Conservation (phyloP, 768 basidiomycete species). For the Pisolithus microcarpus region DNA sequence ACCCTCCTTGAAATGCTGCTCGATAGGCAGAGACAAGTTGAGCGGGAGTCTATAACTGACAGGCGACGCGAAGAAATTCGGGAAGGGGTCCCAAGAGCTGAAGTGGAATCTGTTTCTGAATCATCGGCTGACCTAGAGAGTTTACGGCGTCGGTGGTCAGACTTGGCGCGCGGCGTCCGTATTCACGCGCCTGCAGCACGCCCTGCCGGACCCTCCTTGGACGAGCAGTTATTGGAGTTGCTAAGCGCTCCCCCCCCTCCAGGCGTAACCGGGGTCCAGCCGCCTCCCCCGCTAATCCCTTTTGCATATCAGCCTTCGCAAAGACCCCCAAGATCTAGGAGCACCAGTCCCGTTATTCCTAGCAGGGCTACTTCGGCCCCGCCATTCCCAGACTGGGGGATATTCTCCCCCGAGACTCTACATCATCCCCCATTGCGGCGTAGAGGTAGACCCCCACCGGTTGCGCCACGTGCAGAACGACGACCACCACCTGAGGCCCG, state of each 20-base stretch:
- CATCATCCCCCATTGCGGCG: conserved; percentile 7
- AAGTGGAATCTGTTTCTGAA: conserved; percentile 23
- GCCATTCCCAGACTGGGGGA: conserved; percentile 16
- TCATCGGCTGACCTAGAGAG: conserved; percentile 23
- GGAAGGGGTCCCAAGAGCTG: background rate
- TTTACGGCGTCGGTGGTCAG: conserved; percentile 21
- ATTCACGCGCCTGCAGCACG: conserved; percentile 40
- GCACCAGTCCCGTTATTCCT: conserved; percentile 30
- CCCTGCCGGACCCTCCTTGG: conserved; percentile 44
- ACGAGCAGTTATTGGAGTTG: conserved; percentile 55
- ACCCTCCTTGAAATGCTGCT: conserved; percentile 13
- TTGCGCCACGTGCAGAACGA: background rate
- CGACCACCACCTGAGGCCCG: conserved; percentile 1
- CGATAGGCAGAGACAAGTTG: conserved; percentile 1
- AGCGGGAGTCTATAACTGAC: conserved; percentile 10
- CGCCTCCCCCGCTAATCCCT: conserved; percentile 47
- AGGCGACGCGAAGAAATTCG: conserved; percentile 17
- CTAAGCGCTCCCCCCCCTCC: conserved; percentile 40
- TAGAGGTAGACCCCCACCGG: conserved; percentile 7
- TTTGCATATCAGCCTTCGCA: conserved; percentile 49
- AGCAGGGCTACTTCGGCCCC: conserved; percentile 21
- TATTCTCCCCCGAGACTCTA: conserved; percentile 15
- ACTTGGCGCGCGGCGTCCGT: conserved; percentile 23
- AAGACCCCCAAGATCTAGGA: conserved; percentile 32
- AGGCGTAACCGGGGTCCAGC: conserved; percentile 34